Evolutionary conservation across 768 basidiomycete species (phyloP), one percentile per base, ranked within the genome.

Genomic region (Ramaria sp.): DNA sequence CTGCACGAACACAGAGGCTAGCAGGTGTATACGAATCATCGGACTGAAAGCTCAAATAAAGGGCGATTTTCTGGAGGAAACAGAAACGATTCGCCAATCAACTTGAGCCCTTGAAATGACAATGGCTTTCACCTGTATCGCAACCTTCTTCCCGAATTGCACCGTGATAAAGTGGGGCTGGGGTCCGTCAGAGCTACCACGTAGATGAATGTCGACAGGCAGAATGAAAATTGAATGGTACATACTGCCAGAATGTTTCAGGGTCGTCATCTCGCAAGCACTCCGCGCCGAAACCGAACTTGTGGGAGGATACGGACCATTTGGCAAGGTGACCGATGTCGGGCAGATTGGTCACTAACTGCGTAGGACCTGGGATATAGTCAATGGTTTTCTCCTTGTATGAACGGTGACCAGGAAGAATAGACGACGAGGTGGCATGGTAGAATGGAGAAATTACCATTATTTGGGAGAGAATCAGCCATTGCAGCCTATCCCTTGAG

Each of bases 21-120:
- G 89, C 86, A 0, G 96, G 96, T 0, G 96, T 98, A 66, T 98
- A 99, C 0, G 96, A 98, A 64, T 99, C 96, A 64, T 98, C 96
- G 50, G 79, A 78, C 3, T 77, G 74, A 66, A 81, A 88, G 62
- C 85, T 85, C 37, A 94, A 81, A 66, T 79, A 79, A 44, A 95
- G 78, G 61, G 87, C 87, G 50, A 95, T 72, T 84, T 94, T 92
- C 89, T 94, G 65, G 32, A 51, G 28, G n/a, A n/a, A n/a, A 43
- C 6, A 9, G 25, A 39, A 20, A 10, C 7, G 22, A 27, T 30
- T 10, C 55, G 43, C 28, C 16, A 42, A 32, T 4, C 51, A 5
- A 7, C 16, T 16, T 5, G 24, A n/a, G 51, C 30, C 16, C 34
- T n/a, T n/a, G 15, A 43, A 39, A 28, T 47, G 22, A 51, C 28